Percentiles rank a stretch among this genome's conserved stretches.
phyloP scores from a whole-genome alignment of 2,329 filamentous ascomycete species.

The Aureobasidium sp. region DNA sequence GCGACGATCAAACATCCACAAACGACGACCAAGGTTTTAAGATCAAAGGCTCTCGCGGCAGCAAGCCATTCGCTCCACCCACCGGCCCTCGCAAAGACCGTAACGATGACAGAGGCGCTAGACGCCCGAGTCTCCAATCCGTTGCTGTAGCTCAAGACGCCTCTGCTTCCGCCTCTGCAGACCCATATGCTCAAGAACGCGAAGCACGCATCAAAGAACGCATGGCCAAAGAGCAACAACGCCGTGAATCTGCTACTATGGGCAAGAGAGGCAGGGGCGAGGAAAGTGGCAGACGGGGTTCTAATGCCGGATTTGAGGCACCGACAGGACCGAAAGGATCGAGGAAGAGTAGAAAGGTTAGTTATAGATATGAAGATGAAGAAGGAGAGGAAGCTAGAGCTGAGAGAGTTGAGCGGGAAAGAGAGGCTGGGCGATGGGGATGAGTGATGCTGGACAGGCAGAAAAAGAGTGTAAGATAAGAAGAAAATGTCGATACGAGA shows the following conservation, averaged over 20 bases:
- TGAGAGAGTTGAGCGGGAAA: conserved; percentile 42
- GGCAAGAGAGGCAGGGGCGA: conserved; percentile 27
- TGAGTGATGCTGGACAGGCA: neutral
- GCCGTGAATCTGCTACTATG: conserved; percentile 44
- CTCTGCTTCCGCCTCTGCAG: conserved; percentile 18
- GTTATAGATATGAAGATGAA: conserved; percentile 39
- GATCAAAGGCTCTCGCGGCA: conserved; percentile 35
- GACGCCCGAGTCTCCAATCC: conserved; percentile 10
- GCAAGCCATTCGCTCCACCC: conserved; percentile 27
- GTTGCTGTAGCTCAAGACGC: conserved; percentile 7
- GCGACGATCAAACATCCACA: conserved; percentile 27
- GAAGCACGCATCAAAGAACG: conserved; percentile 33
- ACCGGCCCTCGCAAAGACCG: conserved; percentile 28
- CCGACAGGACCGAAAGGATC: conserved; percentile 33
- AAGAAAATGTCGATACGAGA: neutral
- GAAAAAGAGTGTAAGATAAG: neutral
- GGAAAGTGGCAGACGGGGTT: conserved; percentile 14
- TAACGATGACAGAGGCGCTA: conserved; percentile 17
- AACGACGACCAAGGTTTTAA: conserved; percentile 40
- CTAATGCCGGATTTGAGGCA: conserved; percentile 22
- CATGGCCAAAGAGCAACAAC: conserved; percentile 61
- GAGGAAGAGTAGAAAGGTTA: conserved; percentile 35
- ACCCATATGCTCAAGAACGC: conserved; percentile 30
- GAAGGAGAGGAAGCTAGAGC: conserved; percentile 27
- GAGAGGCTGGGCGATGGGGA: conserved; percentile 42